phyloP scores from a whole-genome alignment of 257 asterid species.

The Linaria vulgaris region DNA sequence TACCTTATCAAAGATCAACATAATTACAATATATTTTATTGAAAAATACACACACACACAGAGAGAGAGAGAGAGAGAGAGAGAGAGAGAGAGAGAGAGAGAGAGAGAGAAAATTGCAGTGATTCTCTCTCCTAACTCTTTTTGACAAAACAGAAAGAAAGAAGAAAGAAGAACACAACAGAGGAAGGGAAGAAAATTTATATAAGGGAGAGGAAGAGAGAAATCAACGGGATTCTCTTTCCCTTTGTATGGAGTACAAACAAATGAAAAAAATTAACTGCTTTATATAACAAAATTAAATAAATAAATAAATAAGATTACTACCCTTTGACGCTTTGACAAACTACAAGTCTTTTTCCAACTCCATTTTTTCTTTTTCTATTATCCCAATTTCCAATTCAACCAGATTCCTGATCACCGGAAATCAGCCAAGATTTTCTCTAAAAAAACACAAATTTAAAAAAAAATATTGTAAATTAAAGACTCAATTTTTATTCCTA shows the following conservation, averaged over 20 bases:
- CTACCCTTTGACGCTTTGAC: conserved; percentile 69
- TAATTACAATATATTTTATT: conserved; percentile 18
- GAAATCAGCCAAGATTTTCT: conserved; percentile 38
- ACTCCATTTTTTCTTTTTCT: conserved; percentile 10
- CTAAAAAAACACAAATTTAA: not conserved
- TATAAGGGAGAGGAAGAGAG: conserved; percentile 50
- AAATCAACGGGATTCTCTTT: conserved; percentile 67
- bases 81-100: conserved; percentile 22
- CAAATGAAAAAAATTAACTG: conserved; percentile 20
- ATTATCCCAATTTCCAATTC: conserved; percentile 2
- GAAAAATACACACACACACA: not conserved
- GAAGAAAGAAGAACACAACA: conserved; percentile 23
- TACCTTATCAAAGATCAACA: conserved; percentile 40
- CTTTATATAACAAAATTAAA: too few relatives aligned
- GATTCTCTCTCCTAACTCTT: conserved; percentile 59
- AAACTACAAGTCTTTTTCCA: conserved; percentile 44
- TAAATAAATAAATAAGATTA: conserved; percentile 18
- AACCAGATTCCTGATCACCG: conserved; percentile 34
- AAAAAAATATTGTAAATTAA: not conserved
- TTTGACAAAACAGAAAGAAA: not conserved
- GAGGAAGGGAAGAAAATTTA: conserved; percentile 33
- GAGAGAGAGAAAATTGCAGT: too few relatives aligned
- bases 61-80: conserved; percentile 18
- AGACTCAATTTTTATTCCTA: conserved; percentile 29
- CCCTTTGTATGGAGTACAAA: conserved; percentile 34